These are phyloP conservation scores for Nothophytophthora sp. DNA, from an alignment of 352 stramenopile species.

Conservation along the genomic window DNA sequence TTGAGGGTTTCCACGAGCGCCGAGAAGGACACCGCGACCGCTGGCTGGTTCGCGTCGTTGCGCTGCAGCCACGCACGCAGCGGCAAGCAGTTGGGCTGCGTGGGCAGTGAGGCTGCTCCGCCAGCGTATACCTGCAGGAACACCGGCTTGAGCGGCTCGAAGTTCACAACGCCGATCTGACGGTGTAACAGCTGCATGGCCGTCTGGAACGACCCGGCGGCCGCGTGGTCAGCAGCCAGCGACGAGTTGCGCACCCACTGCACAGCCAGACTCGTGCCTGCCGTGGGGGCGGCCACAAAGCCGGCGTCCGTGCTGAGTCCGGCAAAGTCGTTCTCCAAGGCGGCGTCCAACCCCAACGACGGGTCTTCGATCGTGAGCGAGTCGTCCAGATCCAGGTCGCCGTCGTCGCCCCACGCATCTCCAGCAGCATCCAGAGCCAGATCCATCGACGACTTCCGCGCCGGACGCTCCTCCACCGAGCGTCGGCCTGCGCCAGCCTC, in stretches of 20 bases:
- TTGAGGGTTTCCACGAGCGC: constrained; percentile 94
- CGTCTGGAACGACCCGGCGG: constrained; percentile 95
- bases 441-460: constrained; percentile 74
- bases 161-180: constrained; percentile 99
- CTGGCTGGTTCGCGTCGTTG: constrained; percentile 87
- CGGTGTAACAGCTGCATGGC: constrained; percentile 98
- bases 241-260: constrained; percentile 97
- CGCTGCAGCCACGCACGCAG: constrained; percentile 84
- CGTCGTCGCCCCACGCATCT: constrained; percentile 82
- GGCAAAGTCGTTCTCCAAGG: constrained; percentile 59
- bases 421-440: constrained; percentile 70
- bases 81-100: constrained; percentile 79
- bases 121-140: constrained; percentile 89
- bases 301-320: constrained; percentile 35
- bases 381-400: constrained; percentile 87
- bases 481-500: constrained; percentile 19
- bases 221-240: constrained; percentile 97
- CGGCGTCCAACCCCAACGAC: constrained; percentile 44
- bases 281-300: constrained; percentile 92
- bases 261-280: constrained; percentile 86
- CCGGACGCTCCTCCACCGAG: constrained; percentile 42
- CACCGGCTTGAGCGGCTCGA: constrained; percentile 93
- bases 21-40: constrained; percentile 88
- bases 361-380: constrained; percentile 55
- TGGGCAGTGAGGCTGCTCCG: constrained; percentile 76